These are phyloP conservation scores for Dalbergia oliveri DNA, from an alignment of 306 rosid species.

Conservation along the genomic window DNA sequence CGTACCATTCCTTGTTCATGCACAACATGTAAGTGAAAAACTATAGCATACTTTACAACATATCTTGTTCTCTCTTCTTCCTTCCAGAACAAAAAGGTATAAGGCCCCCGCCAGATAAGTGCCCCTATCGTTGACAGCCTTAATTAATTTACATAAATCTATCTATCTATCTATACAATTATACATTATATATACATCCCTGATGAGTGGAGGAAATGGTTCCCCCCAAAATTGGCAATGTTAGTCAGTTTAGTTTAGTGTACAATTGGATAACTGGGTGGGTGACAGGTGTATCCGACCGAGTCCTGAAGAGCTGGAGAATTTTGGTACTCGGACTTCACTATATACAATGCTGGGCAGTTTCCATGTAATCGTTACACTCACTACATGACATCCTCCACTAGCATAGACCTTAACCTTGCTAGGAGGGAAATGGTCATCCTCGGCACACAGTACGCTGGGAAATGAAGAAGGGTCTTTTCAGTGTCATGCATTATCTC, in stretches of 20 bases:
- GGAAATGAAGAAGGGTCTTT: constrained; percentile 98
- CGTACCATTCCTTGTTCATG: constrained; percentile 97
- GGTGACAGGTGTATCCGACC: constrained; percentile 97
- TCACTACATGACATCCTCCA: constrained; percentile 96
- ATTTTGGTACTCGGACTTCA: constrained; percentile 93
- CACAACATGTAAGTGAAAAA: constrained; percentile 91
- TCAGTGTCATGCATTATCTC: constrained; percentile 92
- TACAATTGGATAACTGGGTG: constrained; percentile 77
- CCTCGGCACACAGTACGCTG: constrained; percentile 96
- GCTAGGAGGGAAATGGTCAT: constrained; percentile 94
- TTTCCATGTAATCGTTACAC: constrained; percentile 97
- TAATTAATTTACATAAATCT: not conserved
- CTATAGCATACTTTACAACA: constrained; percentile 31
- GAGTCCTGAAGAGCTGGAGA: constrained; percentile 86
- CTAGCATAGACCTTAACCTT: constrained; percentile 89
- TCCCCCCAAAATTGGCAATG: not conserved
- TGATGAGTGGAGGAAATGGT: constrained; percentile 40
- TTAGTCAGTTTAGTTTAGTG: constrained; percentile 51
- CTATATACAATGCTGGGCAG: constrained; percentile 93
- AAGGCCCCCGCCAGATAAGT: constrained; percentile 53
- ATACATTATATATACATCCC: not conserved
- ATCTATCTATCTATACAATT: not conserved
- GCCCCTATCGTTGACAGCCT: constrained; percentile 51
- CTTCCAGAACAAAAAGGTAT: constrained; percentile 46
- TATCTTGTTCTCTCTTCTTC: constrained; percentile 47